Evolutionary conservation across 1,284 basidiomycete genomes (phyloP).

Genomic region (Moesziomyces sp.): DNA sequence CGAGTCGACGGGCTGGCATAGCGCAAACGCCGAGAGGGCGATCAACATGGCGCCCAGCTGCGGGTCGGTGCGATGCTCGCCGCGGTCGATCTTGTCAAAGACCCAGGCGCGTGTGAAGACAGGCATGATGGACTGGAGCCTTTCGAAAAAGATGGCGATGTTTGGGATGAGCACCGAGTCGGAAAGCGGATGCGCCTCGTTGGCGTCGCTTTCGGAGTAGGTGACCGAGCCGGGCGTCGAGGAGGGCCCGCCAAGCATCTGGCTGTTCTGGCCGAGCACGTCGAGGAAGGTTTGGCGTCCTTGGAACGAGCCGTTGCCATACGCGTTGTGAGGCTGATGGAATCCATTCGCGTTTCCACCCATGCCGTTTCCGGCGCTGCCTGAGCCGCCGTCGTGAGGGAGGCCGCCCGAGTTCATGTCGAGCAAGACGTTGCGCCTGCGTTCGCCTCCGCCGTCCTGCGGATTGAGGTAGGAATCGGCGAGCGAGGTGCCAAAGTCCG

Average conservation of each 20-base stretch:
- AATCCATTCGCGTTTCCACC: constrained; percentile 7
- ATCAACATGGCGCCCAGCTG: constrained; percentile 63
- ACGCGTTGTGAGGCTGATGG: constrained; percentile 11
- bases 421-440: constrained; percentile 42
- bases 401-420: constrained; percentile 29
- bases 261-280: constrained; percentile 39
- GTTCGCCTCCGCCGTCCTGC: constrained; percentile 27
- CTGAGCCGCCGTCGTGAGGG: constrained; percentile 3
- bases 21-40: constrained; percentile 57
- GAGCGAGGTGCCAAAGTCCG: constrained; percentile 55
- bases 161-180: constrained; percentile 57
- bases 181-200: constrained; percentile 50
- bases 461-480: constrained; percentile 57
- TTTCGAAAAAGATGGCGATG: constrained; percentile 65
- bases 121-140: constrained; percentile 64
- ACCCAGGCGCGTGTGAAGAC: constrained; percentile 63
- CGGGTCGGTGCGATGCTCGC: constrained; percentile 57
- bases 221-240: constrained; percentile 41
- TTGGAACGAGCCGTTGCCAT: constrained; percentile 14
- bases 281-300: constrained; percentile 42
- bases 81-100: constrained; percentile 54
- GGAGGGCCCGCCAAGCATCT: constrained; percentile 20
- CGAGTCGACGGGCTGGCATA: constrained; percentile 54
- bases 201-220: constrained; percentile 19
- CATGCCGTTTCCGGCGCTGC: constrained; percentile 8